Evolutionary conservation across 2,329 filamentous ascomycete genomes (phyloP), one percentile per base, ranked within the genome.

Genomic region (Talaromyces sp.): DNA sequence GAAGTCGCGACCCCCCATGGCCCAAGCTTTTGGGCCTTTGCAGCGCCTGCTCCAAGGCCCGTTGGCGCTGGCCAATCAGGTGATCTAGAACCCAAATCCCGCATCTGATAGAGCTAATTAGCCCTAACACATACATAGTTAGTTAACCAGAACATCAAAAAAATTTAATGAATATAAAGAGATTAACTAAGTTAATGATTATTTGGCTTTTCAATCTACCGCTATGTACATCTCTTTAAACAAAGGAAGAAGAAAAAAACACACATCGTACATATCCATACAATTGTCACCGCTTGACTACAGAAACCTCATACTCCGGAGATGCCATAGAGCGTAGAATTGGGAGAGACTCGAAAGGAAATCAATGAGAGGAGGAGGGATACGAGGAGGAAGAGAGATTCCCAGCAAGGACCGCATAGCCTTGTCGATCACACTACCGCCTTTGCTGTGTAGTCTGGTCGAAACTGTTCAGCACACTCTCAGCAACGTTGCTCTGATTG

Each of bases 401-500:
- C 28, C 30, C n/a, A n/a, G 30, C 3, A 31, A 40, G 36, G 8
- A 40, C 6, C 2, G 50, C 28, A 27, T 27, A n/a, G 16, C 14
- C 14, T 53, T 9, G 23, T 31, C 14, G n/a, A 30, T 10, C 50
- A n/a, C 56, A 56, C 67, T 67, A 73, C 57, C 67, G 70, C 61
- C 70, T 73, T 57, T 70, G 69, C 59, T 73, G 67, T 57, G 72
- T 75, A 52, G 73, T 71, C 64, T 76, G 65, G 18, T 84, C 80
- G 65, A 84, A 83, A 2, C 78, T 75, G 52, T 79, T 78, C 40
- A 83, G 70, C 61, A 83, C 80, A 60, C 75, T 80, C 60, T 81
- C 74, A 56, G 81, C 77, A 66, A 82, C 78, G 59, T 78, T 72
- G 30, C 72, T 73, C 9, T 75, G 72, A 6, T 51, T 56, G 44